Evolutionary conservation across 768 basidiomycete species (phyloP), one percentile per base, ranked within the genome.

Genomic region (Mrakia hoshinonis): DNA sequence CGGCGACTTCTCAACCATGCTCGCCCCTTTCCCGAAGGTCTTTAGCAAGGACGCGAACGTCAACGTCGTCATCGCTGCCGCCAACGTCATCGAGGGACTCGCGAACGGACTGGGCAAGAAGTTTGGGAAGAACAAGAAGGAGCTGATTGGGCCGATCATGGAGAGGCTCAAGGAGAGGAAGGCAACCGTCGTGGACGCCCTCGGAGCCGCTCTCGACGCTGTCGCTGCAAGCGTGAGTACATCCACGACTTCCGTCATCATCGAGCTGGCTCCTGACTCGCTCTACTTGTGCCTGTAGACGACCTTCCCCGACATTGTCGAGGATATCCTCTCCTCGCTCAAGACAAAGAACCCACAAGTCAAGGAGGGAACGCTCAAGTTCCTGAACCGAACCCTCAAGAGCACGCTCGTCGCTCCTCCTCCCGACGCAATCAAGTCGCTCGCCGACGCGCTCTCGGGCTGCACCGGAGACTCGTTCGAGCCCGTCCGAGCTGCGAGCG

Each of bases 341-440:
- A 86, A 86, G 74, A 87, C 87, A 68, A 99, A 98, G 82, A 99
- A 97, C 76, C 96, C 96, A 1, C 93, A 96, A 80, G 90, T 96
- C 38, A 95, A 96, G 77, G 92, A 95, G 80, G 90, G 91, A 7
- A 88, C 92, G 0, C 81, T 95, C 74, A 90, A 90, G 76, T 96
- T 95, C 76, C 82, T 97, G 34, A 85, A 84, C 24, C 85, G 95
- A 64, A 89, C 86, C 76, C 85, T 99, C 60, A 81, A 86, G 2
- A 84, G 83, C 1, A 90, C 92, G 1, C 84, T 85, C 11, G 81
- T 83, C 3, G 86, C 92, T 1, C 85, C 96, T 13, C 84, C 85
- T 51, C 85, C 86, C 29, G 81, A 85, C 1, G 91, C 94, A 76
- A 82, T 97, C 74, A 93, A 96, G 76, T 83, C 87, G 0, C 80